Conservation (phyloP, 148 eudicot species). For the Silene conica region DNA sequence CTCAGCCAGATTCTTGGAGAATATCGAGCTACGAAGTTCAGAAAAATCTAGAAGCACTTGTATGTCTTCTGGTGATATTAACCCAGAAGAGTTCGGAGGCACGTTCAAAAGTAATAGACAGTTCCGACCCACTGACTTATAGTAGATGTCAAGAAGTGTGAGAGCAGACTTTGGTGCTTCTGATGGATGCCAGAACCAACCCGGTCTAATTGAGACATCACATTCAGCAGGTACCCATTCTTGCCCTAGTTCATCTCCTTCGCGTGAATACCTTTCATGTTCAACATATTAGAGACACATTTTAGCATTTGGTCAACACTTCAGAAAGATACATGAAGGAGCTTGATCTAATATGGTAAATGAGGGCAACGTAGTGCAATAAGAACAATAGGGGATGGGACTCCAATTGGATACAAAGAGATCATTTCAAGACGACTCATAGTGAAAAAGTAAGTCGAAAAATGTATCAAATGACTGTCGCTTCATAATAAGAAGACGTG, state of each 20-base stretch:
- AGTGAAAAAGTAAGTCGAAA: too few relatives aligned
- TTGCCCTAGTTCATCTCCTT: slow-evolving; percentile 61
- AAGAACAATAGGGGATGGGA: too few relatives aligned
- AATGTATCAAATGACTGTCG: too few relatives aligned
- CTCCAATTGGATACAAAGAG: too few relatives aligned
- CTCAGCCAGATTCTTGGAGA: slow-evolving; percentile 53
- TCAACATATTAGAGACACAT: slow-evolving; percentile 11
- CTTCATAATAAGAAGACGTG: too few relatives aligned
- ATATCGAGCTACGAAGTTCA: slow-evolving; percentile 50
- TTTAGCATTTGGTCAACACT: neutral
- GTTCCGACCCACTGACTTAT: slow-evolving; percentile 80
- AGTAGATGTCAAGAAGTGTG: slow-evolving; percentile 68
- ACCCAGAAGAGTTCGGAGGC: slow-evolving; percentile 85
- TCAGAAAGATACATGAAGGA: neutral
- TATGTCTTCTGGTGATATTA: slow-evolving; percentile 65
- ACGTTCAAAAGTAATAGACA: slow-evolving; percentile 67
- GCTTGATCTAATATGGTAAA: too few relatives aligned
- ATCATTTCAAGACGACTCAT: too few relatives aligned
- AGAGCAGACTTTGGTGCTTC: slow-evolving; percentile 66
- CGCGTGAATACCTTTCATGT: slow-evolving; percentile 44
- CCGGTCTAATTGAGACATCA: slow-evolving; percentile 86
- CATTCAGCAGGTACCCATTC: slow-evolving; percentile 94
- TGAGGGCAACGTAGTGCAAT: too few relatives aligned
- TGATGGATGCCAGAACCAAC: slow-evolving; percentile 91
- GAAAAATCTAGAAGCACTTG: slow-evolving; percentile 63